Base-by-base conservation (phyloP, 2,329 filamentous ascomycete species). In the Monosporascus ibericus region DNA sequence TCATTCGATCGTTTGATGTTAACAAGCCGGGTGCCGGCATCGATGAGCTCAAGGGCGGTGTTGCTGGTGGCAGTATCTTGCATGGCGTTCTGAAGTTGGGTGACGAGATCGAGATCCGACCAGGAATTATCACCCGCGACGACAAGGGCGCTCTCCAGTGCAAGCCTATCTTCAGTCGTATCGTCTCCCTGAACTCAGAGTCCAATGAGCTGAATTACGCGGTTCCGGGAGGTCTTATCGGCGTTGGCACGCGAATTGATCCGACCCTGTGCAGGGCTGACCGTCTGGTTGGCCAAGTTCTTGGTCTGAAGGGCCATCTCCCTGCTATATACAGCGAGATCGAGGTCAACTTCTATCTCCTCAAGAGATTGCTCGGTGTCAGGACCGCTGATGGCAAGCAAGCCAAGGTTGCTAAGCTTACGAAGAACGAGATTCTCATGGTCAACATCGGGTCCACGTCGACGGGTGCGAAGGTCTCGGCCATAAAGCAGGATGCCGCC, bases 1-100 rank as follows among this genome's bases (percentile, higher is more conserved):
- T 99, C 69, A 99, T 99, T 72, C 90, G 94, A 72, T 97, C 92
- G 2, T 99, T 99, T 72, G 94, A 99, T 68, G 95, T 99, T 68
- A 99, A 99, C 85, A 99, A 99, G 82, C 94, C 94, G 42, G 94
- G 94, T 82, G 92, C 94, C 42, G 94, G 96, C 75, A 97, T 99
- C 60, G 92, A 97, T 55, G 94, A 99, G 64, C 81, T 99, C 58
- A 96, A 97, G 82, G 94, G 94, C 69, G 94, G 94, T 83, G 94
- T 99, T 70, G 94, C 94, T 63, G 94, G 94, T 85, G 94, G 94
- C 61, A 91, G 85, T 73, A 97, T 99, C 68, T 77, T 99, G 62
- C 95, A 92, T 69, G 94, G 94, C 81, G 91, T 99, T 53, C 77
- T 99, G 65, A 97, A 97, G 81, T 80, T 97, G 58, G 91, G 91